phyloP scores from a whole-genome alignment of 2,329 filamentous ascomycete genomes.

The Massarina eburnea region DNA sequence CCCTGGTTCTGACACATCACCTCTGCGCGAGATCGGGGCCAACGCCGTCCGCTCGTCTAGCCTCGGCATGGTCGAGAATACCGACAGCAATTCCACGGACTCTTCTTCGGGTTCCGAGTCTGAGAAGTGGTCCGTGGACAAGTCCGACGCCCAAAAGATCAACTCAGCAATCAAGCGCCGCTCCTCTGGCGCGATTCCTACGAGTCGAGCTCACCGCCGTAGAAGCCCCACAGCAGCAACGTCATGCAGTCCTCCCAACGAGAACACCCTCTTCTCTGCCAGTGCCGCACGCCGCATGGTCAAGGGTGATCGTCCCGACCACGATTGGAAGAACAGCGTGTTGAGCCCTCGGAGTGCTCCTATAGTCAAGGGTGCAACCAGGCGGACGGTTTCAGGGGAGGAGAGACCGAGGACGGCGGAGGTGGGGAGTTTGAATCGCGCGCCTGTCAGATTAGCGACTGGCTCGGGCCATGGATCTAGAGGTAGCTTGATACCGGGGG shows the following conservation, averaged over 20 bases:
- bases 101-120: conserved; percentile 49
- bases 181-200: conserved; percentile 49
- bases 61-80: conserved; percentile 54
- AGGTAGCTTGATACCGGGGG: conserved; percentile 31
- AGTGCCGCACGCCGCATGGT: conserved; percentile 68
- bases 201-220: conserved; percentile 50
- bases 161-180: conserved; percentile 58
- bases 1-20: conserved; percentile 57
- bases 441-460: conserved; percentile 37
- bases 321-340: conserved; percentile 58
- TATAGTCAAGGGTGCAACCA: conserved; percentile 55
- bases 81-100: conserved; percentile 27
- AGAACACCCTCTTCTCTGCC: conserved; percentile 64
- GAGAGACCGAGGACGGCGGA: conserved; percentile 32
- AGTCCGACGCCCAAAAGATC: conserved; percentile 56
- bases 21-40: conserved; percentile 48
- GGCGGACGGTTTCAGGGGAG: conserved; percentile 35
- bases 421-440: conserved; percentile 25
- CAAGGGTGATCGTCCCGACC: conserved; percentile 59
- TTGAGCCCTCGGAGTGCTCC: conserved; percentile 63
- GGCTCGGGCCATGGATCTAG: conserved; percentile 21
- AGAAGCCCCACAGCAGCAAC: conserved; percentile 55
- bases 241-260: conserved; percentile 56
- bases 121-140: conserved; percentile 53
- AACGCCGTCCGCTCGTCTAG: conserved; percentile 53